Evolutionary conservation across 192 early-diverging fungal species (phyloP).

Genomic region (Diversispora eburnea): DNA sequence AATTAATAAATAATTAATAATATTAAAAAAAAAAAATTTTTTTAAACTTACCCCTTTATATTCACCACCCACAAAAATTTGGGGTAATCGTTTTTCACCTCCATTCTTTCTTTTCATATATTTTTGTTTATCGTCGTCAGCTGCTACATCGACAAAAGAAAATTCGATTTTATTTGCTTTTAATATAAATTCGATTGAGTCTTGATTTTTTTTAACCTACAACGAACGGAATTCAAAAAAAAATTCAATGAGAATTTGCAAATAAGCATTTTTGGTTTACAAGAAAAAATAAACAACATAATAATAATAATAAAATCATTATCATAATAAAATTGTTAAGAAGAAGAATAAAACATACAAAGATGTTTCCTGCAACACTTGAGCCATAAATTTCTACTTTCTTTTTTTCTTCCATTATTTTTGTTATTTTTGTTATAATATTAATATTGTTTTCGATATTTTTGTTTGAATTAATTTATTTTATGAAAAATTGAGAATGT

Average conservation of each 20-base stretch:
- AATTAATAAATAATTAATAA: not conserved
- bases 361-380: constrained; percentile 25
- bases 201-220: constrained; percentile 26
- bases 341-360: not conserved
- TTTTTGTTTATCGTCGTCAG: constrained; percentile 20
- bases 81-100: constrained; percentile 17
- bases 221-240: not conserved
- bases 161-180: constrained; percentile 14
- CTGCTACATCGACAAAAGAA: constrained; percentile 24
- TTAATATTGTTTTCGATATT: too few relatives aligned
- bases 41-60: constrained; percentile 22
- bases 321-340: not conserved
- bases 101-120: constrained; percentile 27
- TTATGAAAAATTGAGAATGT: too few relatives aligned
- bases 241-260: not conserved
- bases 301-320: not conserved
- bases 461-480: too few relatives aligned
- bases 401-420: constrained; percentile 4
- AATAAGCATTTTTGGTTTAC: not conserved
- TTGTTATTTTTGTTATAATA: not conserved
- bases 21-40: not conserved
- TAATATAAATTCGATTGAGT: constrained; percentile 7
- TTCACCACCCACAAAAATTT: constrained; percentile 26
- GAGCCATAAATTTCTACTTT: constrained; percentile 25
- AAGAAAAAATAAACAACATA: not conserved